Base-by-base conservation (phyloP, 345 rosid species). In the Eucalyptus marginata region DNA sequence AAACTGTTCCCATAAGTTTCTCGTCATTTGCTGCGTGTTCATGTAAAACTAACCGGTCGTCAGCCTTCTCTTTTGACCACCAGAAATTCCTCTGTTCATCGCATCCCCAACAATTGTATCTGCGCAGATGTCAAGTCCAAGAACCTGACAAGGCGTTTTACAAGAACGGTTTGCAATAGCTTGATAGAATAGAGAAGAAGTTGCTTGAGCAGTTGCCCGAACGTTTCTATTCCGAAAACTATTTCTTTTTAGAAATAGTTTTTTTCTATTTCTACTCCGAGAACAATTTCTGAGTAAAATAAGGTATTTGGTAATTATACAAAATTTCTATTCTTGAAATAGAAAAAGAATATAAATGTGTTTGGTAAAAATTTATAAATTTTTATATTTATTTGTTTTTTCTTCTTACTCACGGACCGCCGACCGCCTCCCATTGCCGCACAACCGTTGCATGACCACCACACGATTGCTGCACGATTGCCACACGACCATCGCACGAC, bases 21-120 rank as follows among this genome's bases (percentile, higher is more conserved):
- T 50, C 52, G 52, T 50, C 52, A 50, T 15, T 50, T 36, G 33
- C 54, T 20, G n/a, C 4, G 1, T 18, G 8, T 12, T 20, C 29
- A 8, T 7, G 13, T 56, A 7, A 71, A 31, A 83, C 81, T 25
- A 80, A 95, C 96, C 95, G 58, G 94, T 95, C 20, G 95, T 93
- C 46, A 95, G 66, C 49, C 96, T 90, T 89, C 90, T 93, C 92
- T 91, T 94, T 85, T 94, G 92, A n/a, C 95, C 94, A 13, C 95
- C 96, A 46, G 95, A 94, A 68, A 95, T 92, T 47, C 97, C 98
- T 89, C 97, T 92, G 83, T 88, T 92, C 97, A 95, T 94, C 24
- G 93, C 94, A 92, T 96, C 93, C 62, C 98, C 98, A 13, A 94
- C 96, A 47, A 95, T 90, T 18, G 95, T 95, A 76, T 96, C 96